Evolutionary conservation across 352 stramenopile genomes (phyloP).

Genomic region (Phytophthora crassamura): DNA sequence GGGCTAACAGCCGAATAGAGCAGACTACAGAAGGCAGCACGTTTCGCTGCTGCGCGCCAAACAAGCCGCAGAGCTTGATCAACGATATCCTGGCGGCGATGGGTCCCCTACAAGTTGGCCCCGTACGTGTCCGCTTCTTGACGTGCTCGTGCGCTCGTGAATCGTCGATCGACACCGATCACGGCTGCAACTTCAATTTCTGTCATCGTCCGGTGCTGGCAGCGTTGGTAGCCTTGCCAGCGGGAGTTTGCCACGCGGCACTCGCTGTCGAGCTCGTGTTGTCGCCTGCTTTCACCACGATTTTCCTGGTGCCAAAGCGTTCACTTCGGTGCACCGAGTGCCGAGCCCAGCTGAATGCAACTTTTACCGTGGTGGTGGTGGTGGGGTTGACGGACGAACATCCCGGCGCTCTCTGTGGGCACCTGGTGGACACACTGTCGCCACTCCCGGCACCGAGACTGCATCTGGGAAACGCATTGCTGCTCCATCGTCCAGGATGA

Average conservation of each 20-base stretch:
- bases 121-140: conserved; percentile 25
- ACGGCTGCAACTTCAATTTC: conserved; percentile 28
- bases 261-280: background rate
- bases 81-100: conserved; percentile 12
- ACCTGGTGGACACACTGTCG: conserved; percentile 32
- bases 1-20: too few species aligned
- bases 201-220: too few species aligned
- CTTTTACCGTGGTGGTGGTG: conserved; percentile 11
- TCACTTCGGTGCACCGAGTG: too few species aligned
- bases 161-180: conserved; percentile 19
- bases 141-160: conserved; percentile 19
- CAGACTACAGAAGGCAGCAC: too few species aligned
- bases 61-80: conserved; percentile 2
- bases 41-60: conserved; percentile 23
- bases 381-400: too few species aligned
- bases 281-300: too few species aligned
- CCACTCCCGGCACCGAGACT: conserved; percentile 16
- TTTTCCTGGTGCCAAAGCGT: too few species aligned
- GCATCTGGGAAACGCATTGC: conserved; percentile 12
- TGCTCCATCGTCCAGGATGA: conserved; percentile 1
- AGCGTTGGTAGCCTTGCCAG: background rate
- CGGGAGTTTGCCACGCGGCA: conserved; percentile 10
- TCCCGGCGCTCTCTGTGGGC: conserved; percentile 16
- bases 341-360: conserved; percentile 1
- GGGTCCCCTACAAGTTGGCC: conserved; percentile 17